phyloP scores from a whole-genome alignment of 2,329 filamentous ascomycete species.

The Hypoxylon sp. region DNA sequence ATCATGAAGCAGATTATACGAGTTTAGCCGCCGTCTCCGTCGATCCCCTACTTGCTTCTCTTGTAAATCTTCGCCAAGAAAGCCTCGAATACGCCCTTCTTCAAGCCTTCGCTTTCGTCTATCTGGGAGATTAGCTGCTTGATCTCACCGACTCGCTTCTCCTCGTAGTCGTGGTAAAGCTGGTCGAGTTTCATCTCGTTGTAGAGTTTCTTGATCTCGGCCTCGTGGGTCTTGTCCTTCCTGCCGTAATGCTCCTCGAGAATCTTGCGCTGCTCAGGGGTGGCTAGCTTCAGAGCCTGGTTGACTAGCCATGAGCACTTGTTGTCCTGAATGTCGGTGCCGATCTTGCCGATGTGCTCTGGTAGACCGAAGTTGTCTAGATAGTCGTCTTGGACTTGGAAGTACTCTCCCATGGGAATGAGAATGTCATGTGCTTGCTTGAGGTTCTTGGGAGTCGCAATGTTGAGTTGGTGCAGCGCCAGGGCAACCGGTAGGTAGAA shows the following conservation, averaged over 20 bases:
- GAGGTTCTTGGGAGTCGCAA: conserved; percentile 90
- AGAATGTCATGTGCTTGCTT: conserved; percentile 91
- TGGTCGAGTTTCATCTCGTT: conserved; percentile 87
- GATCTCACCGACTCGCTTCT: conserved; percentile 85
- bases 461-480: conserved; percentile 85
- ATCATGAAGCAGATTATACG: neutral
- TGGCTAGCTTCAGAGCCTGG: conserved; percentile 86
- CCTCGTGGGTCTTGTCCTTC: conserved; percentile 88
- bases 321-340: conserved; percentile 99
- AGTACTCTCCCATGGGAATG: conserved; percentile 98
- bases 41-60: conserved; percentile 82
- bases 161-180: conserved; percentile 90
- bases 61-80: conserved; percentile 99
- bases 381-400: conserved; percentile 99
- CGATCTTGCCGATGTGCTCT: conserved; percentile 95
- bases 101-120: conserved; percentile 89
- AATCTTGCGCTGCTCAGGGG: conserved; percentile 86
- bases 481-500: conserved; percentile 98
- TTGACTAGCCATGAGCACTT: conserved; percentile 99
- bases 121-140: conserved; percentile 80
- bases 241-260: conserved; percentile 94
- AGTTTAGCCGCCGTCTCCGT: neutral
- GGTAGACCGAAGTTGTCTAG: conserved; percentile 97
- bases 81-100: conserved; percentile 88
- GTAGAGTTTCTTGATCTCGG: conserved; percentile 89